Base-by-base conservation (phyloP, 345 rosid genomes). In the Salix suchowensis region DNA sequence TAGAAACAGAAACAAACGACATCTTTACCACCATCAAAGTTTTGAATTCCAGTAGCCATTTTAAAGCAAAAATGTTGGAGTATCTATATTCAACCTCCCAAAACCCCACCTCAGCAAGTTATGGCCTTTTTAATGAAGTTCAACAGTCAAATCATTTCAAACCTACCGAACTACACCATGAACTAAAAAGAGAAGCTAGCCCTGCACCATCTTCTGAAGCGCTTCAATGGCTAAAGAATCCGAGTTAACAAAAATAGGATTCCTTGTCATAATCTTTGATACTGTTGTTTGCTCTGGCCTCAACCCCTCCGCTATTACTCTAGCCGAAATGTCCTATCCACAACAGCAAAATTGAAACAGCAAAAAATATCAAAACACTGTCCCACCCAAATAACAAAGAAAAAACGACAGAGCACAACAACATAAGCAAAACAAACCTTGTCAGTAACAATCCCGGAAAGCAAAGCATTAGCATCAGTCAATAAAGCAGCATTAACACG, bases 121-220 rank as follows among this genome's bases (percentile, higher is more conserved):
- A n/a, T 55, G 62, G 62, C 62, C 62, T 26, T 55, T 55, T n/a
- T 55, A 24, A 23, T 58, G 6, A 58, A 23, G 14, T 58, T 58
- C 28, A 58, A 4, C 24, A 58, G 64, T n/a, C 13, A n/a, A n/a
- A 58, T 58, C 62, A n/a, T 9, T 9, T 58, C 64, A 58, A 9
- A 9, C 28, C 21, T 10, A 58, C 14, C 18, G 37, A 70, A 55
- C 11, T 32, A 66, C 60, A 76, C 15, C 14, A 67, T 14, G 26
- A 16, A 34, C 36, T 48, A 40, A 48, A 34, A 67, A 6, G 28
- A 67, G 50, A 76, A 61, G 77, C 87, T 73, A 74, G 89, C 97
- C 99, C 82, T 91, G 98, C 62, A 94, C 91, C 99, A 96, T 96
- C 84, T 91, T 94, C 83, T 94, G 98, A 77, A 96, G 97, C 21